Conservation (phyloP, 2,329 filamentous ascomycete species). For the Rachicladosporium sp. region DNA sequence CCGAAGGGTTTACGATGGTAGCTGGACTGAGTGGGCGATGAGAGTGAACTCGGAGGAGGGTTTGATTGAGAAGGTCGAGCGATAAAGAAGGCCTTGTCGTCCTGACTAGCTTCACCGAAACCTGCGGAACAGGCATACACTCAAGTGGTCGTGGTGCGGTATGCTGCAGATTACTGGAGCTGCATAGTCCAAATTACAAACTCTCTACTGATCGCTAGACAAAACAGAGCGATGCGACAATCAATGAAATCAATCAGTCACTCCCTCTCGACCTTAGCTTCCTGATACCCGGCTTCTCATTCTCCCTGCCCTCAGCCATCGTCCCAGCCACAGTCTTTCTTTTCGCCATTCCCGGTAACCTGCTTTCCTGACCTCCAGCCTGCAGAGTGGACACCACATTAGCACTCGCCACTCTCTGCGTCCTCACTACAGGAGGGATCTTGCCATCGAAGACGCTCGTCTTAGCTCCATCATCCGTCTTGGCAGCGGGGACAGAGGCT, state of each 20-base stretch:
- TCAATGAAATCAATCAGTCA: neutral
- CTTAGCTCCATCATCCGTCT: constrained; percentile 19
- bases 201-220: too few species aligned
- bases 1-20: constrained; percentile 81
- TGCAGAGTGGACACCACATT: constrained; percentile 4
- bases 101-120: too few species aligned
- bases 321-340: constrained; percentile 31
- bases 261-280: constrained; percentile 3
- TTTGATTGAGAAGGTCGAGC: constrained; percentile 20
- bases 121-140: too few species aligned
- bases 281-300: constrained; percentile 4
- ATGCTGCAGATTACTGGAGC: too few species aligned
- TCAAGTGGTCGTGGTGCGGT: too few species aligned
- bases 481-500: constrained; percentile 10
- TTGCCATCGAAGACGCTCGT: neutral
- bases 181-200: too few species aligned
- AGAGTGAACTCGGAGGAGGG: constrained; percentile 22
- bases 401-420: neutral
- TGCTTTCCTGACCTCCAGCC: constrained; percentile 10
- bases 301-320: constrained; percentile 21
- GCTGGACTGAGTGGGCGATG: constrained; percentile 60
- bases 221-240: too few species aligned
- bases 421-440: constrained; percentile 3
- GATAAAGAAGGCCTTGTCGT: neutral
- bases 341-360: constrained; percentile 13